Base-by-base conservation (phyloP, 192 early-diverging fungal genomes). In the Lobosporangium transversale region DNA sequence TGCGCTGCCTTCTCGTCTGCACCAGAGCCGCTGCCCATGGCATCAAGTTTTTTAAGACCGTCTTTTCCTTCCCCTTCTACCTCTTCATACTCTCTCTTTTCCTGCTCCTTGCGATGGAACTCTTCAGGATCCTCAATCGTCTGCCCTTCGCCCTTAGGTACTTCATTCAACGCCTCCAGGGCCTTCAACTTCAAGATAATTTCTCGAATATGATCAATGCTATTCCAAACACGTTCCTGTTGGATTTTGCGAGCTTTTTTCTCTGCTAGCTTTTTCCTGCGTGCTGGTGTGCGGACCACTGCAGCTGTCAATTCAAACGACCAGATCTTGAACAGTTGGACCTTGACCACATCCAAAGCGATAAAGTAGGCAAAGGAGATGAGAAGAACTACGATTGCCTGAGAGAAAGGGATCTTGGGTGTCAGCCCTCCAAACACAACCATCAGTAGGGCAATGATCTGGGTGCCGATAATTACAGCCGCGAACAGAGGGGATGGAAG, bases 291-390 rank as follows among this genome's bases (percentile, higher is more conserved):
- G 4, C 95, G 94, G 83, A 89, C 90, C 57, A 98, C 62, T 35
- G 76, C 89, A 33, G 94, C 95, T 3, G 94, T 95, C 31, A 96
- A 75, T 68, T 96, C 94, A 78, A 95, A 98, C 47, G 87, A 92
- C 96, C 96, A 98, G 37, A 82, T 70, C 48, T 86, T 87, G 86
- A 97, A 91, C 24, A 94, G 64, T 50, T 84, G 67, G 9, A 96
- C 95, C 83, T 98, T 98, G 85, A 98, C 89, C 5, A 91, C 75
- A 76, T 98, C 96, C 18, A 96, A 83, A 31, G 95, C 23, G 66
- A 95, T 85, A 75, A 94, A 93, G 78, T 88, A 91, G 4, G 84
- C 87, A 37, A 94, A 81, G 37, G 94, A 96, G 44, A 96, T 64
- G 48, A 81, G 80, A 12, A 96, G 80, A 40, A 97, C 85, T 35